Evolutionary conservation across 371 early-diverging fungal species (phyloP).

Genomic region (Basidiobolus heterosporus): DNA sequence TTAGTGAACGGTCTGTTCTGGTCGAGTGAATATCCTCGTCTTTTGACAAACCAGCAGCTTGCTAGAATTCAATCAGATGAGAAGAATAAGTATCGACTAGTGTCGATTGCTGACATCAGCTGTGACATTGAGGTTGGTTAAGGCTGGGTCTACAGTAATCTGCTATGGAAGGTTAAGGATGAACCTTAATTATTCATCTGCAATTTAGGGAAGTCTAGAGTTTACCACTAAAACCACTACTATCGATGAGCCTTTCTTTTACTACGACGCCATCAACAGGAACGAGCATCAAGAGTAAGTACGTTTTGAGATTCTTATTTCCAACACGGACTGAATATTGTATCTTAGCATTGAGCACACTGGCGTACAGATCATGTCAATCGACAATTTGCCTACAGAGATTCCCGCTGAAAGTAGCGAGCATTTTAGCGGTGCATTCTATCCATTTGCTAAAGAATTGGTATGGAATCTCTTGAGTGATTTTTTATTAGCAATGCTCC

Average conservation of each 20-base stretch:
- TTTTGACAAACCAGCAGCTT: conserved; percentile 69
- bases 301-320: background rate
- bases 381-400: conserved; percentile 93
- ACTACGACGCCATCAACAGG: conserved; percentile 63
- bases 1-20: conserved; percentile 93
- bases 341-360: conserved; percentile 40
- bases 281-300: conserved; percentile 52
- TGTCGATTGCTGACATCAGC: conserved; percentile 81
- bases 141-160: no score
- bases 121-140: conserved; percentile 76
- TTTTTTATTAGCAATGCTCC: background rate
- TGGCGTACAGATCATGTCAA: conserved; percentile 87
- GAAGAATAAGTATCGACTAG: conserved; percentile 48
- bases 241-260: conserved; percentile 83
- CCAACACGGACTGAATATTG: background rate
- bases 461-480: conserved; percentile 23
- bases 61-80: conserved; percentile 37
- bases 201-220: conserved; percentile 66
- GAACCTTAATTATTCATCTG: no score
- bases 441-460: conserved; percentile 65
- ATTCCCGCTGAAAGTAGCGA: conserved; percentile 84
- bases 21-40: conserved; percentile 73
- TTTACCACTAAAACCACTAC: conserved; percentile 74
- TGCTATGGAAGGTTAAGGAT: no score
- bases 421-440: conserved; percentile 74